Percentiles rank a stretch among this genome's conserved stretches.
phyloP scores from a whole-genome alignment of 495 filamentous ascomycete genomes.

The Glutinoglossum americanum region DNA sequence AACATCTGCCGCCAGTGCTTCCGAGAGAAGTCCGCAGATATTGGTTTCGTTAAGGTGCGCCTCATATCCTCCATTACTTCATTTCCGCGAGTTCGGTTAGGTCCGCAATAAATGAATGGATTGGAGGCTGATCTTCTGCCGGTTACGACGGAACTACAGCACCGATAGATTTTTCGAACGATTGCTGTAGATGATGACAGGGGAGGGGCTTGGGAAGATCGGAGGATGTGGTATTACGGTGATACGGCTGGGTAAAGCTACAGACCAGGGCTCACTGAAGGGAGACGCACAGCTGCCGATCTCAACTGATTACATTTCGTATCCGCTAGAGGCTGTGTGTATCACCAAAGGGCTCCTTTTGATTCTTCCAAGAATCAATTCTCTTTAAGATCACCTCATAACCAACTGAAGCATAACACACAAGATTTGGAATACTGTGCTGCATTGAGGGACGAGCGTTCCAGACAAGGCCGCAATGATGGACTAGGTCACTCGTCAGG shows the following conservation, averaged over 20 bases:
- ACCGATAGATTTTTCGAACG: not conserved
- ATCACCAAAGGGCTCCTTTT: no score
- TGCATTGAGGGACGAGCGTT: no score
- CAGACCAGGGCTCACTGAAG: not conserved
- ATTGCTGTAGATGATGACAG: not conserved
- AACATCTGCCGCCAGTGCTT: constrained; percentile 99
- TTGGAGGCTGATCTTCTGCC: not conserved
- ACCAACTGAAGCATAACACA: no score
- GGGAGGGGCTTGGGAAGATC: not conserved
- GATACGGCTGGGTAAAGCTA: not conserved
- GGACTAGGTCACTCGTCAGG: no score
- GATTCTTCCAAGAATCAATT: no score
- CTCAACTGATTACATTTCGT: no score
- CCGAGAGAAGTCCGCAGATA: constrained; percentile 86
- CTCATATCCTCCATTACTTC: not conserved
- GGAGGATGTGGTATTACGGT: not conserved
- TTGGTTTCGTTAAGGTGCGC: constrained; percentile 93
- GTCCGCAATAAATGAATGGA: not conserved
- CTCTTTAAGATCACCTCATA: no score
- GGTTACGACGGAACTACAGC: not conserved
- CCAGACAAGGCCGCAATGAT: no score
- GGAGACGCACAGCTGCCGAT: no score
- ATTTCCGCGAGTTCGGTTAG: not conserved
- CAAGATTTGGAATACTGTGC: no score
- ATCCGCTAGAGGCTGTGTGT: no score